phyloP scores from a whole-genome alignment of 2,329 filamentous ascomycete species.

The Venturia carpophila region DNA sequence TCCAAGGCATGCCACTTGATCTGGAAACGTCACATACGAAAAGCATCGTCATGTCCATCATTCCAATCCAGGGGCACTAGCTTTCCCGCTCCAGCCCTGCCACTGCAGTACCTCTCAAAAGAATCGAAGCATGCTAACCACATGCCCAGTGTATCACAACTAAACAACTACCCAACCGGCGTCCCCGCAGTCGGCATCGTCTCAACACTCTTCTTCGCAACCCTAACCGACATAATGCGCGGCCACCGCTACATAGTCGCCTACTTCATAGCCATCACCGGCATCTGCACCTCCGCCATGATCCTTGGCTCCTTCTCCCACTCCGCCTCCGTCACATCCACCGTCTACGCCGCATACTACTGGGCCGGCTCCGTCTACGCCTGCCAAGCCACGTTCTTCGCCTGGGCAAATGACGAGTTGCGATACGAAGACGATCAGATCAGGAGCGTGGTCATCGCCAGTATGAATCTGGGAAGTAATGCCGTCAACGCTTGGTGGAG shows the following conservation, averaged over 20 bases:
- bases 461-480: slow-evolving; percentile 64
- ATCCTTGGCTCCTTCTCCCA: slow-evolving; percentile 48
- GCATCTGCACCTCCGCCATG: slow-evolving; percentile 54
- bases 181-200: slow-evolving; percentile 46
- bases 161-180: slow-evolving; percentile 49
- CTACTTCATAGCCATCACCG: slow-evolving; percentile 59
- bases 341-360: slow-evolving; percentile 60
- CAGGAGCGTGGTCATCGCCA: slow-evolving; percentile 59
- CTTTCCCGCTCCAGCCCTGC: no score
- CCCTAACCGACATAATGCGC: slow-evolving; percentile 56
- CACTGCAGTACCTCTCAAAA: no score
- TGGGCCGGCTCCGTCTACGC: slow-evolving; percentile 64
- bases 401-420: slow-evolving; percentile 66
- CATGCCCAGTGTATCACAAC: slow-evolving; percentile 37
- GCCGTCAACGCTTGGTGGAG: slow-evolving; percentile 67
- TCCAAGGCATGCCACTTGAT: not conserved
- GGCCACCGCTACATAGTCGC: slow-evolving; percentile 59
- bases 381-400: slow-evolving; percentile 67
- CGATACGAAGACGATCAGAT: slow-evolving; percentile 52
- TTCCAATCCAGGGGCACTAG: no score
- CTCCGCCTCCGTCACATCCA: slow-evolving; percentile 39
- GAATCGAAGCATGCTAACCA: not conserved
- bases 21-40: not conserved
- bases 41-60: no score
- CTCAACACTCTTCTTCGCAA: slow-evolving; percentile 60